A percentile compares a stretch with the other conserved stretches of the same genome.
Evolutionary conservation across 805 yeast species (phyloP).

Genomic region (Candida awuae): DNA sequence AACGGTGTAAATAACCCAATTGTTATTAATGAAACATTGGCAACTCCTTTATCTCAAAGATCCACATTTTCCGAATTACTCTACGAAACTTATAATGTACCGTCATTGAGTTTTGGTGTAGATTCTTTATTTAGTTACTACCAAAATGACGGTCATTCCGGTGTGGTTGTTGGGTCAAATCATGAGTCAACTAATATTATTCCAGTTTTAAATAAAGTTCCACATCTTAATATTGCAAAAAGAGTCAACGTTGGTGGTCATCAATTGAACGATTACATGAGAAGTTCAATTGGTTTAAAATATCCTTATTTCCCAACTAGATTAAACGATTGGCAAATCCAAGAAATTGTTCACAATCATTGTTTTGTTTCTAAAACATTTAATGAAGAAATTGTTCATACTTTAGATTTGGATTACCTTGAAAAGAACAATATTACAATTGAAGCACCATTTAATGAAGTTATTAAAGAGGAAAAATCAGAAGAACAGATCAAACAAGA

Average conservation of each 20-base stretch:
- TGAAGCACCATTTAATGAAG: constrained; percentile 73
- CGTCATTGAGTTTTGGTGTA: constrained; percentile 71
- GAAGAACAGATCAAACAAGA: constrained; percentile 75
- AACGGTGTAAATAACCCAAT: constrained; percentile 68
- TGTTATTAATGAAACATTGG: constrained; percentile 71
- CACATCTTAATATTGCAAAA: constrained; percentile 58
- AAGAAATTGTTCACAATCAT: constrained; percentile 60
- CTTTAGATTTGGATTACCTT: constrained; percentile 54
- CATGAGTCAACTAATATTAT: constrained; percentile 74
- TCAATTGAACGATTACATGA: constrained; percentile 56
- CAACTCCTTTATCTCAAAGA: constrained; percentile 63
- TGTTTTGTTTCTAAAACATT: constrained; percentile 73
- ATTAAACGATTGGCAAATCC: constrained; percentile 54
- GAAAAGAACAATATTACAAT: constrained; percentile 65
- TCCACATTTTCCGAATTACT: constrained; percentile 68
- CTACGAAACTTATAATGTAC: constrained; percentile 75
- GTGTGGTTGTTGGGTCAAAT: constrained; percentile 78
- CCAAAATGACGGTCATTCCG: constrained; percentile 49
- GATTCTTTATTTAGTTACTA: constrained; percentile 76
- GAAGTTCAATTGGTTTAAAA: constrained; percentile 59
- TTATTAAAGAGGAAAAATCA: constrained; percentile 60
- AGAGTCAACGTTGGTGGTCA: constrained; percentile 91
- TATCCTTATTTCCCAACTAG: constrained; percentile 88
- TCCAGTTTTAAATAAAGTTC: constrained; percentile 70
- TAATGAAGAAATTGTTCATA: constrained; percentile 47